A percentile compares a stretch with the other conserved stretches of the same genome.
phyloP scores from a whole-genome alignment of 164 flowering plant genomes.

The Nymphaea thermarum region DNA sequence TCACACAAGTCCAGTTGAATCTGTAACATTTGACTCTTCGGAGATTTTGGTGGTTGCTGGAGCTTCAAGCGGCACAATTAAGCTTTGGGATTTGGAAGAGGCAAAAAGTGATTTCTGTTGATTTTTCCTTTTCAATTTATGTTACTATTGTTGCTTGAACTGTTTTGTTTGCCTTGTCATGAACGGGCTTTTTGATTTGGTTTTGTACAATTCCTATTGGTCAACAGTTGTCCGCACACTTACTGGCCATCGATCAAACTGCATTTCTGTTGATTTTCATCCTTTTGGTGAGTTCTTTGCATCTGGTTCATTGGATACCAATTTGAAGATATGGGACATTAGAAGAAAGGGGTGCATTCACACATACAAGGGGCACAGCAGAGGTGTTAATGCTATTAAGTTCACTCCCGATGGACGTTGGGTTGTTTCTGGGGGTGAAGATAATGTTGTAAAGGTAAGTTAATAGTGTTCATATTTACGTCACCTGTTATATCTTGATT shows the following conservation, averaged over 20 bases:
- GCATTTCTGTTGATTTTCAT: conserved; percentile 95
- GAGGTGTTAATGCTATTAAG: conserved; percentile 90
- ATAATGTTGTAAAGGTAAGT: conserved; percentile 79
- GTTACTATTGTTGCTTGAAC: background rate
- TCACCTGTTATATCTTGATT: background rate
- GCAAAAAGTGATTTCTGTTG: conserved; percentile 63
- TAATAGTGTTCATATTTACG: background rate
- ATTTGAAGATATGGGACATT: conserved; percentile 98
- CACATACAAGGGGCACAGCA: conserved; percentile 95
- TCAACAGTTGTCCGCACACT: conserved; percentile 88
- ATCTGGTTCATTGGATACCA: conserved; percentile 96
- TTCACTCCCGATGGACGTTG: conserved; percentile 99
- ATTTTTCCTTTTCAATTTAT: background rate
- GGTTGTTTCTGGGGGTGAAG: conserved; percentile 99
- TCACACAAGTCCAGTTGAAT: conserved; percentile 92
- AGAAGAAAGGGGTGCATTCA: conserved; percentile 95
- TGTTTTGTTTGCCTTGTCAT: background rate
- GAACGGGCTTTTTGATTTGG: background rate
- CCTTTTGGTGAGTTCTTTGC: conserved; percentile 99
- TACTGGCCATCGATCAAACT: conserved; percentile 93
- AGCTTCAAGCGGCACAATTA: conserved; percentile 94
- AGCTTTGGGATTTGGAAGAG: conserved; percentile 98
- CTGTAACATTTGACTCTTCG: conserved; percentile 88
- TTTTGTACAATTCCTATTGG: conserved; percentile 1
- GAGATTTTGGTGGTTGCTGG: conserved; percentile 97